A percentile compares a stretch with the other conserved stretches of the same genome.
Evolutionary conservation across 352 stramenopile species (phyloP).

Genomic region (Globisporangium cylindrosporum): DNA sequence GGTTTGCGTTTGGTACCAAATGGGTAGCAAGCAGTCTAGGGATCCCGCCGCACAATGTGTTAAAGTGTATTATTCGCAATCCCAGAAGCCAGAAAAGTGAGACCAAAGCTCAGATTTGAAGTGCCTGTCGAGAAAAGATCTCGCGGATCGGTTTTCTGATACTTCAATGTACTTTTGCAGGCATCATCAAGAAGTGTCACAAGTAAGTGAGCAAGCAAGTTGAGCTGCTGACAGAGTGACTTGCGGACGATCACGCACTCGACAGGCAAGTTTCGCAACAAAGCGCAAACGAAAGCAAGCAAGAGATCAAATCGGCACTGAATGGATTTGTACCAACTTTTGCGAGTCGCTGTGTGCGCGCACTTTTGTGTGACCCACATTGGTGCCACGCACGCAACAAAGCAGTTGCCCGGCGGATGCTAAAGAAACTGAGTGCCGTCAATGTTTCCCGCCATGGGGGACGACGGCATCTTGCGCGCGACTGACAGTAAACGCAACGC

Average conservation of each 20-base stretch:
- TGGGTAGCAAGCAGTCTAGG: not conserved
- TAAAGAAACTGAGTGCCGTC: not conserved
- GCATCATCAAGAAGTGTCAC: not conserved
- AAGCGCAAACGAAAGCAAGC: no score
- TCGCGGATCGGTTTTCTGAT: not conserved
- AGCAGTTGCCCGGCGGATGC: not conserved
- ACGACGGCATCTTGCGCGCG: no score
- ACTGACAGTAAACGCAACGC: not conserved
- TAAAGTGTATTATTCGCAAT: not conserved
- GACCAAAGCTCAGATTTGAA: not conserved
- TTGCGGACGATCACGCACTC: not conserved
- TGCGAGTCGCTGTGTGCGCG: no score
- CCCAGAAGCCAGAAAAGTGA: not conserved
- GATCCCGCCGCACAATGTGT: not conserved
- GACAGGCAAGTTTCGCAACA: not conserved
- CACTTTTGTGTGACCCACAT: no score
- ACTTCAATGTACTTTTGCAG: not conserved
- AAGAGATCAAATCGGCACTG: not conserved
- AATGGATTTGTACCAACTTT: not conserved
- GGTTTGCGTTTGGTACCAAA: not conserved
- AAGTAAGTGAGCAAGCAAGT: not conserved
- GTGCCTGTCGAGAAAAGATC: not conserved
- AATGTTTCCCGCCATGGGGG: not conserved
- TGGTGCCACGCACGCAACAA: no score
- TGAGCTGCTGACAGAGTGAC: no score